A percentile compares a stretch with the other conserved stretches of the same genome.
Evolutionary conservation across 176 grass and related monocot species (phyloP).

Genomic region (Triticum urartu): DNA sequence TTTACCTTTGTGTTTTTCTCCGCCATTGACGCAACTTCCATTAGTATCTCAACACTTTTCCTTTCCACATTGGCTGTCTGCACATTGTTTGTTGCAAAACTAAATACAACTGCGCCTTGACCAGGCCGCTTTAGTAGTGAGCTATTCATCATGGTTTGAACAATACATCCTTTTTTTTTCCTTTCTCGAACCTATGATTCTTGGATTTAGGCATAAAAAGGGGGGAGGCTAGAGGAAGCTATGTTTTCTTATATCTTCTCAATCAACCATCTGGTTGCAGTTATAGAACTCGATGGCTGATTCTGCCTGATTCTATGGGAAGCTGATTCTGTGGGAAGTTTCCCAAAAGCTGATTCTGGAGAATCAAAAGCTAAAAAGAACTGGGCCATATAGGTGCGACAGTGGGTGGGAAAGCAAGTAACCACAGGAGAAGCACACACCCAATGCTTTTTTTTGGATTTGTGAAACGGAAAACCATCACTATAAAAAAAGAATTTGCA

Average conservation of each 20-base stretch:
- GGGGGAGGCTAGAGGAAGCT: background rate
- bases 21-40: background rate
- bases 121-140: background rate
- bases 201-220: background rate
- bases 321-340: too few species aligned
- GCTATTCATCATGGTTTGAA: background rate
- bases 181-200: background rate
- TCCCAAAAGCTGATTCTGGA: too few species aligned
- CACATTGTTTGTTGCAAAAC: constrained; percentile 14
- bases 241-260: background rate
- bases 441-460: too few species aligned
- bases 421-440: too few species aligned
- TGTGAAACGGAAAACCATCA: too few species aligned
- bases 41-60: background rate
- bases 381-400: too few species aligned
- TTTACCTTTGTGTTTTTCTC: constrained; percentile 25
- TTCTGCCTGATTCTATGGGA: too few species aligned
- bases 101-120: constrained; percentile 2
- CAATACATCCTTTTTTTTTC: background rate
- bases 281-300: background rate
- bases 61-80: background rate
- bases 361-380: too few species aligned
- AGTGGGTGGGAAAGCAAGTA: too few species aligned
- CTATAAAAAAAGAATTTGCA: too few species aligned
- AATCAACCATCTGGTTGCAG: background rate